Evolutionary conservation across 148 eudicot genomes (phyloP).

Genomic region (Salicornia ramosissima): DNA sequence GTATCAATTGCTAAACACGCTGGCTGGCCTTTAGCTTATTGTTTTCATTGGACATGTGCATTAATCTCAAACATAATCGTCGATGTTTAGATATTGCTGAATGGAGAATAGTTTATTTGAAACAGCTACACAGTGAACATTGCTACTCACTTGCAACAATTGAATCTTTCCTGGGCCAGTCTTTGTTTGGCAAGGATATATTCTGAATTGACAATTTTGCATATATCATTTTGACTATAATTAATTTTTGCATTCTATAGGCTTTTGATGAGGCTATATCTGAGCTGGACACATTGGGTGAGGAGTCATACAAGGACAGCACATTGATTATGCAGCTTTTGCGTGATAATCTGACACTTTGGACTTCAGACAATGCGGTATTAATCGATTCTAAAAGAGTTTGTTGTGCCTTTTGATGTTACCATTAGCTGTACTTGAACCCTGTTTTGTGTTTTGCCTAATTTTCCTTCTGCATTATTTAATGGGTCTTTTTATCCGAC

Average conservation of each 20-base stretch:
- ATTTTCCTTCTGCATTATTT: not conserved
- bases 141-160: not conserved
- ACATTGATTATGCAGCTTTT: slow-evolving; percentile 84
- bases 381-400: slow-evolving; percentile 4
- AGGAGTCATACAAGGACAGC: slow-evolving; percentile 83
- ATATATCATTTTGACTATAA: not conserved
- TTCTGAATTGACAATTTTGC: not conserved
- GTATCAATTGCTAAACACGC: not conserved
- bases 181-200: not conserved
- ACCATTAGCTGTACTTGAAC: not conserved
- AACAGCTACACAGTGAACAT: not conserved
- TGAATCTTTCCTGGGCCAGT: not conserved
- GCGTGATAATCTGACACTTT: slow-evolving; percentile 71
- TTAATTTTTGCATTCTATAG: slow-evolving; percentile 22
- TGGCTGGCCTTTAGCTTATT: not conserved
- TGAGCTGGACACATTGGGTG: slow-evolving; percentile 73
- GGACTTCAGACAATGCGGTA: slow-evolving; percentile 74
- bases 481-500: not conserved
- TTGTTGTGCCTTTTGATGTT: not conserved
- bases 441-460: not conserved
- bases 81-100: not conserved
- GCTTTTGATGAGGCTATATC: slow-evolving; percentile 77
- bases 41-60: not conserved
- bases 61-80: not conserved
- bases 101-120: not conserved